Conservation (phyloP, 129 eudicot genomes). For the Lactuca saligna region DNA sequence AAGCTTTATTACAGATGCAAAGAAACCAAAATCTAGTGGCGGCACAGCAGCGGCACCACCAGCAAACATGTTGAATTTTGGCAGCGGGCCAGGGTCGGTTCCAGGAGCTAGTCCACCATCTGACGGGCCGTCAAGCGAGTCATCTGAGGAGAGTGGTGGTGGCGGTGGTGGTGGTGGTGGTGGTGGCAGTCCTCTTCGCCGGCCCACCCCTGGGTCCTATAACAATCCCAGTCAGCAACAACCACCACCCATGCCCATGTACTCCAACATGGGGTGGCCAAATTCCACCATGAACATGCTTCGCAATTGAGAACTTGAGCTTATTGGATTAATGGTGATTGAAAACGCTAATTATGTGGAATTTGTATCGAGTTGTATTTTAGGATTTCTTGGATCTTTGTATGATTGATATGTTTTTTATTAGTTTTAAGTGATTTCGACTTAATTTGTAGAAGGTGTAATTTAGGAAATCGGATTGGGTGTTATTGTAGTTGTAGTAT, state of each 20-base stretch:
- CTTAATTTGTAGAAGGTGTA: conserved; percentile 29
- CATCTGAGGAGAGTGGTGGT: conserved; percentile 66
- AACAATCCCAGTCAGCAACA: conserved; percentile 45
- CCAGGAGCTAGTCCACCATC: conserved; percentile 61
- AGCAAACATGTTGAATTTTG: conserved; percentile 64
- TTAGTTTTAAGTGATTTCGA: conserved; percentile 1
- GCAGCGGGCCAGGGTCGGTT: conserved; percentile 39
- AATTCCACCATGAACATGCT: conserved; percentile 59
- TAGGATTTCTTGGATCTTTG: conserved; percentile 15
- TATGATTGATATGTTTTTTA: conserved; percentile 1
- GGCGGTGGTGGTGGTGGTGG: conserved; percentile 10
- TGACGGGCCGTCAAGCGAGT: conserved; percentile 67
- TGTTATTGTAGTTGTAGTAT: conserved; percentile 24
- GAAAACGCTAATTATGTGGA: background rate
- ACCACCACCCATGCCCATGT: conserved; percentile 52
- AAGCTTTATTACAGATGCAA: conserved; percentile 75
- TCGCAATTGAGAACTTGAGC: conserved; percentile 34
- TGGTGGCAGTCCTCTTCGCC: conserved; percentile 49
- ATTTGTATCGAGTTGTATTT: conserved; percentile 10
- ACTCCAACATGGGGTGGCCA: conserved; percentile 65
- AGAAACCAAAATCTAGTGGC: conserved; percentile 56
- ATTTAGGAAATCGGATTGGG: conserved; percentile 24
- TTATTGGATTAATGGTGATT: background rate
- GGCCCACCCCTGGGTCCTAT: conserved; percentile 46
- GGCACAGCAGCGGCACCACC: conserved; percentile 46